Conservation (phyloP, 768 basidiomycete genomes). For the Calvatia gigantea region DNA sequence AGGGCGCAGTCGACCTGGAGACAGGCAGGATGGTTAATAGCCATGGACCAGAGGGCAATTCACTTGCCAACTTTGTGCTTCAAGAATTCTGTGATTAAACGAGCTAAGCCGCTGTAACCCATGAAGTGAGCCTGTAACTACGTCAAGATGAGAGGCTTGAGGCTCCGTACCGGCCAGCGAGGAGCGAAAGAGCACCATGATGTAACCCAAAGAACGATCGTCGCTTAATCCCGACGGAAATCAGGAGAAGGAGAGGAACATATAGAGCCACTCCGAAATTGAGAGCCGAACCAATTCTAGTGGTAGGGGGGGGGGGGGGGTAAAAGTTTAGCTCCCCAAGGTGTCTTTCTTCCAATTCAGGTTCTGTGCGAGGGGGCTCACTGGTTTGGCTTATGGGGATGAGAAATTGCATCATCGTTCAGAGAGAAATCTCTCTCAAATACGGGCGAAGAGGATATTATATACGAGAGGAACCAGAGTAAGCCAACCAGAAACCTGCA, state of each 20-base stretch:
- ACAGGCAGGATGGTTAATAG: not conserved
- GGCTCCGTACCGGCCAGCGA: constrained; percentile 32
- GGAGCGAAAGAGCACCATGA: constrained; percentile 53
- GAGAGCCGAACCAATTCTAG: constrained; percentile 44
- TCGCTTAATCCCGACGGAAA: constrained; percentile 32
- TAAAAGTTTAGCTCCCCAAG: no score
- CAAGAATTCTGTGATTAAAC: constrained; percentile 44
- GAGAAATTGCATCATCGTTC: constrained; percentile 50
- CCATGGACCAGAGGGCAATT: not conserved
- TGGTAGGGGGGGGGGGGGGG: not conserved
- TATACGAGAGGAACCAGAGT: constrained; percentile 40
- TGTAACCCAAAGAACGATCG: constrained; percentile 51
- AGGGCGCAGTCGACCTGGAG: constrained; percentile 51
- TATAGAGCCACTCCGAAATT: constrained; percentile 46
- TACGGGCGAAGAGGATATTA: constrained; percentile 35
- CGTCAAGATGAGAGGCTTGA: not conserved
- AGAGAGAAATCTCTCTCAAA: constrained; percentile 47
- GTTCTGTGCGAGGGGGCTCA: constrained; percentile 20
- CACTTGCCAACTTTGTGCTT: constrained; percentile 55
- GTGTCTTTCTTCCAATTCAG: no score
- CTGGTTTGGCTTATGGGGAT: constrained; percentile 49
- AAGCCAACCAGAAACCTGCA: constrained; percentile 33
- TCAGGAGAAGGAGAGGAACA: constrained; percentile 40
- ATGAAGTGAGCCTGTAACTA: not conserved
- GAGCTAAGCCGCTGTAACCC: constrained; percentile 39